These are phyloP conservation scores for Vinca major DNA, from an alignment of 305 asterid species.

Conservation along the genomic window DNA sequence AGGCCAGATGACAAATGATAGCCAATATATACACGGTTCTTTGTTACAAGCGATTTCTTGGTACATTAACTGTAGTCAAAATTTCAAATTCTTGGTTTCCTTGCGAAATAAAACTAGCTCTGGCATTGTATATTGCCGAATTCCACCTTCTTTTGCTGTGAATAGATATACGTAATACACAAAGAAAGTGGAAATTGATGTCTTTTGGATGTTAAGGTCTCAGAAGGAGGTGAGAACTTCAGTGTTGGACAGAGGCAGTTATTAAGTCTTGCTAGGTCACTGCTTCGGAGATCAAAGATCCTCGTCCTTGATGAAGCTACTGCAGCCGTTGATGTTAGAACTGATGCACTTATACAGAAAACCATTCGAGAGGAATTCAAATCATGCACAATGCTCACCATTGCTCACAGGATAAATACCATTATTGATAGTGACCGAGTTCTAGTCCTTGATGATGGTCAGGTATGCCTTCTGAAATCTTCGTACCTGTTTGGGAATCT, in stretches of 20 bases:
- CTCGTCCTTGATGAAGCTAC: slow-evolving; percentile 94
- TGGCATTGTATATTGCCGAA: not conserved
- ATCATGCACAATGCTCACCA: slow-evolving; percentile 77
- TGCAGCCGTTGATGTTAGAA: slow-evolving; percentile 85
- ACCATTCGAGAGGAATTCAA: slow-evolving; percentile 78
- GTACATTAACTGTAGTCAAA: not conserved
- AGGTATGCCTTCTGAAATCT: slow-evolving; percentile 30
- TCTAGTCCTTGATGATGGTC: slow-evolving; percentile 71
- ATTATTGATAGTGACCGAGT: slow-evolving; percentile 63
- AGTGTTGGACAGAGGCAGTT: slow-evolving; percentile 92
- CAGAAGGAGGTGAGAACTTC: slow-evolving; percentile 87
- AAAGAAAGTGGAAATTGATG: not conserved
- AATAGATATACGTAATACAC: not conserved
- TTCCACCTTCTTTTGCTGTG: not conserved
- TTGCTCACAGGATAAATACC: slow-evolving; percentile 81
- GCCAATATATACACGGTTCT: not conserved
- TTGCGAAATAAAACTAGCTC: not conserved
- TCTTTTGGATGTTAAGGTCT: slow-evolving; percentile 37
- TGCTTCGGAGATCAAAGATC: slow-evolving; percentile 81
- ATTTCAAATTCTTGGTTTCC: not conserved
- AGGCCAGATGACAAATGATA: not conserved
- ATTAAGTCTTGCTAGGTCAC: slow-evolving; percentile 74
- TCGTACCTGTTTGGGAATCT: not conserved
- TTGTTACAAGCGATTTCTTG: not conserved
- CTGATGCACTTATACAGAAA: slow-evolving; percentile 84